Conservation (phyloP, 257 asterid species). For the Cynanchum wilfordii region DNA sequence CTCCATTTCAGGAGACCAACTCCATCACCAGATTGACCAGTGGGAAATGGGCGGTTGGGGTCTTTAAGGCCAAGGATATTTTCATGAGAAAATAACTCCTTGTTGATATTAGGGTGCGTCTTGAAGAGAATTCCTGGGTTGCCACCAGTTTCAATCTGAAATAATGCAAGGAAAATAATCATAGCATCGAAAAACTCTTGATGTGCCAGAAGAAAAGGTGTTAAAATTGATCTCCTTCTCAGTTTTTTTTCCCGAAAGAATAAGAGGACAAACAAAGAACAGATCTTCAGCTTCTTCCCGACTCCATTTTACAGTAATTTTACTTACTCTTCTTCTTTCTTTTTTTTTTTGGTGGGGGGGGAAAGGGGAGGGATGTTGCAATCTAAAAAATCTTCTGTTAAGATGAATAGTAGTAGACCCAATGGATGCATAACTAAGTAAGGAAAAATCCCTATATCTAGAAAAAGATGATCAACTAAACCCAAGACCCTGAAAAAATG, state of each 20-base stretch:
- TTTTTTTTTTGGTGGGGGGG: too few species aligned
- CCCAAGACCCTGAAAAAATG: not conserved
- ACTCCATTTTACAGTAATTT: not conserved
- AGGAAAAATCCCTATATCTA: too few species aligned
- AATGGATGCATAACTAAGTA: too few species aligned
- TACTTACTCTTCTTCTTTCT: too few species aligned
- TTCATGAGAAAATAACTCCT: conserved; percentile 69
- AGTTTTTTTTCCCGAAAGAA: not conserved
- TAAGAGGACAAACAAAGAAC: not conserved
- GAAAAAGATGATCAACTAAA: too few species aligned
- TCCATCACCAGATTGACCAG: conserved; percentile 78
- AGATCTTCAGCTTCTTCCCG: not conserved
- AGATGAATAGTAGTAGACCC: too few species aligned
- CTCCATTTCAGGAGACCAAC: conserved; percentile 85
- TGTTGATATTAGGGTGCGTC: conserved; percentile 92
- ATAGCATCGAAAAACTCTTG: not conserved
- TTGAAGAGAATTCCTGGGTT: conserved; percentile 74
- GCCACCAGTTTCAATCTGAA: conserved; percentile 81
- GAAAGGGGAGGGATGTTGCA: too few species aligned
- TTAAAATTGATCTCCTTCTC: not conserved
- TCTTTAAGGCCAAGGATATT: conserved; percentile 82
- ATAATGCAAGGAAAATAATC: not conserved
- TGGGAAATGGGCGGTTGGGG: conserved; percentile 71
- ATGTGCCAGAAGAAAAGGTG: not conserved
- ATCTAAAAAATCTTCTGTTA: too few species aligned